A percentile compares a stretch with the other conserved stretches of the same genome.
These are phyloP conservation scores for Botrytis fragariae DNA, from an alignment of 2,329 filamentous ascomycete species.

Conservation along the genomic window DNA sequence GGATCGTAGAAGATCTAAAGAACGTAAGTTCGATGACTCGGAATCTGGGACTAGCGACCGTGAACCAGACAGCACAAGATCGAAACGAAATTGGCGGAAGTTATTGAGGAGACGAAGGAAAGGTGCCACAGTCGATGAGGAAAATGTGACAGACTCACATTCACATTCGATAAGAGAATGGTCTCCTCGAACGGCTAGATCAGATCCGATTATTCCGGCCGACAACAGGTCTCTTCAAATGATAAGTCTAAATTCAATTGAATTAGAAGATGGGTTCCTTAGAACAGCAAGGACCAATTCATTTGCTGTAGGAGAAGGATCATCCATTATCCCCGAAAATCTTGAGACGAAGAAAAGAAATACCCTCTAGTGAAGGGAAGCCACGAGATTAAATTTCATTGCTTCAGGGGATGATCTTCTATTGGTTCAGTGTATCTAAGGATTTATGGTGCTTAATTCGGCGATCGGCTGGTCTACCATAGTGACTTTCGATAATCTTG, in stretches of 20 bases:
- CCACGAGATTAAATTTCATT: background rate
- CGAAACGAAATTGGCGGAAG: background rate
- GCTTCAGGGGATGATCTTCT: background rate
- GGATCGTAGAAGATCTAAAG: background rate
- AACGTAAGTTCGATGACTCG: background rate
- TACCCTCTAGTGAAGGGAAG: background rate
- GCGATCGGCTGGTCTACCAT: too few species aligned
- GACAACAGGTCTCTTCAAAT: background rate
- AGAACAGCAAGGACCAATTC: background rate
- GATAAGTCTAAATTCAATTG: background rate
- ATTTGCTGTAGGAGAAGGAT: background rate
- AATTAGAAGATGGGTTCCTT: background rate
- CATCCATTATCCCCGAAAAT: background rate
- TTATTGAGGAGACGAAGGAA: background rate
- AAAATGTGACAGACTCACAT: background rate
- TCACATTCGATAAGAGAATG: background rate
- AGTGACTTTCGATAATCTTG: too few species aligned
- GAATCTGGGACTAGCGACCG: background rate
- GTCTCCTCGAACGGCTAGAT: background rate
- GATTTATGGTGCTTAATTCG: too few species aligned
- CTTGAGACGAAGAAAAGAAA: background rate
- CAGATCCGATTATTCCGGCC: background rate
- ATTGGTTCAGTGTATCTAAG: background rate
- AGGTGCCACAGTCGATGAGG: background rate
- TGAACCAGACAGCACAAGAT: background rate